Evolutionary conservation across 208 protist genomes (phyloP).

Genomic region (Leishmania aethiopica): DNA sequence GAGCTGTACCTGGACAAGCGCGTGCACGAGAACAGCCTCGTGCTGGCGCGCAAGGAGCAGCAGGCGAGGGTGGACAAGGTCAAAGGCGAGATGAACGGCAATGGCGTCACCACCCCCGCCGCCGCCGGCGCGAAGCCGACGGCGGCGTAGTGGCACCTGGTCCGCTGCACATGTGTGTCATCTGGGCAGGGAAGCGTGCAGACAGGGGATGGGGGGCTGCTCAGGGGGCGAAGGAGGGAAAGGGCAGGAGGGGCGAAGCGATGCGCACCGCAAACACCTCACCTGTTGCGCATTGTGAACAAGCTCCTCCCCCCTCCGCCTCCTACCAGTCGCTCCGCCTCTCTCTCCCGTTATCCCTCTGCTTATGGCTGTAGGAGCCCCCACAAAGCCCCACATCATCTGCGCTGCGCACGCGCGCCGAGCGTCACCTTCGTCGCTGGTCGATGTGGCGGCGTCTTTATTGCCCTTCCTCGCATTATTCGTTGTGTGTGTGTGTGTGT

Average conservation of each 20-base stretch:
- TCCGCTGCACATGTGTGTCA: not conserved
- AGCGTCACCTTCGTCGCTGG: not conserved
- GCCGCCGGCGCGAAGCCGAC: too few species aligned
- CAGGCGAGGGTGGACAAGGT: not conserved
- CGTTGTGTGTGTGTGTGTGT: slow-evolving; percentile 3
- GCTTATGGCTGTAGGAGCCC: not conserved
- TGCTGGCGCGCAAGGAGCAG: slow-evolving; percentile 18
- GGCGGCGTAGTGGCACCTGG: not conserved
- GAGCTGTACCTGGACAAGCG: slow-evolving; percentile 41
- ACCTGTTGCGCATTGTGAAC: not conserved
- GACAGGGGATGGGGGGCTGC: too few species aligned
- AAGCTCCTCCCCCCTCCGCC: not conserved
- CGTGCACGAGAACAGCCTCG: slow-evolving; percentile 27
- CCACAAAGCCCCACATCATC: not conserved
- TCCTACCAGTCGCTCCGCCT: not conserved
- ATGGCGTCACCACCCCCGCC: not conserved
- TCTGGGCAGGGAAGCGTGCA: not conserved
- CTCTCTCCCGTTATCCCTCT: not conserved
- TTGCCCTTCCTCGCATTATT: not conserved
- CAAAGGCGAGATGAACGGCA: not conserved
- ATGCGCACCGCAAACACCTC: too few species aligned
- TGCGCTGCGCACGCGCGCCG: not conserved
- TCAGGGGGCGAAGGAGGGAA: too few species aligned
- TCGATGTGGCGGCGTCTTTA: not conserved
- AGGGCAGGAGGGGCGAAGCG: too few species aligned